Evolutionary conservation across 306 rosid species (phyloP), one percentile per base, ranked within the genome.

Genomic region (Gastrolobium bilobum): DNA sequence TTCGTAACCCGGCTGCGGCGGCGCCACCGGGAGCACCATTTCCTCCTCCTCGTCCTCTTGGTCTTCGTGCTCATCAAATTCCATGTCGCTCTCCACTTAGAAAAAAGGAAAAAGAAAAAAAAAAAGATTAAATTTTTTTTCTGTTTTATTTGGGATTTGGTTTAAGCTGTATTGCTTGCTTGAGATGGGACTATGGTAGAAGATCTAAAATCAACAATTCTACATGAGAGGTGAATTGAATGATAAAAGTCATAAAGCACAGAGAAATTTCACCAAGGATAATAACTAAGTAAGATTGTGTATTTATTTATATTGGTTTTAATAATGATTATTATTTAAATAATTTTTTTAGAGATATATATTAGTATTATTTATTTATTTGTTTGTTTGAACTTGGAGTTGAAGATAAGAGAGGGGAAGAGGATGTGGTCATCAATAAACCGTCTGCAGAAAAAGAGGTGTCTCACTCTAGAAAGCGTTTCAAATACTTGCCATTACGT

Each of bases 351-450:
- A 6, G 34, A 5, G 9, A 33, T 51, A 39, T 4, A 20, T 50
- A 7, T 2, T 14, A 57, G 4, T 59, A n/a, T 20, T 43, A 26
- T 39, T 33, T 29, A 43, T 9, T 52, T 8, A 44, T 56, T 30
- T 66, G 73, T 56, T 30, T 66, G 73, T 61, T 84, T 81, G 81
- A 60, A 68, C 10, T 15, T 0, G 67, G 43, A 10, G 68, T 44
- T 42, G 61, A 68, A 80, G 80, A 75, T 71, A 66, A 79, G 83
- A 85, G 64, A 70, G 14, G 60, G 72, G 83, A 62, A 74, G 84
- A 87, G 88, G 86, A 79, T 86, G 97, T 89, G 97, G 96, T 68
- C 95, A 91, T 88, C 84, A 87, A 86, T 91, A 83, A 68, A 77
- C 85, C 71, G 43, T 52, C 75, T 81, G 85, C 90, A 85, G 63